Conservation (phyloP, 2,329 filamentous ascomycete species). For the Scedosporium minutisporum region DNA sequence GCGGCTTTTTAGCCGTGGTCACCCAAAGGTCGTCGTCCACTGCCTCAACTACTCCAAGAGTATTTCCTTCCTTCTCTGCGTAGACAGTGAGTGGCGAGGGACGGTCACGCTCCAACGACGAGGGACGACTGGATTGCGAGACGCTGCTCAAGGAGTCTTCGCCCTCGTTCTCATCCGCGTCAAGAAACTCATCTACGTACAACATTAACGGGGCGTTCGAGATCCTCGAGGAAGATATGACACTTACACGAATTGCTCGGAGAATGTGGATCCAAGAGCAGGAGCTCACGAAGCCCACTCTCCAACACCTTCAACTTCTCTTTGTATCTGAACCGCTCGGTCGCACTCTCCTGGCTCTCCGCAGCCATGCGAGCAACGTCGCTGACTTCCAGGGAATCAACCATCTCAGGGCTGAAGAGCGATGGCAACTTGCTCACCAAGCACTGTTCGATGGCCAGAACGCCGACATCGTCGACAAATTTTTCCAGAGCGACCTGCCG, state of each 20-base stretch:
- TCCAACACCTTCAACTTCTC: not conserved
- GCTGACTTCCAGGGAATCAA: not conserved
- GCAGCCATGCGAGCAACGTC: not conserved
- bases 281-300: not conserved
- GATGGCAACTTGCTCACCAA: not conserved
- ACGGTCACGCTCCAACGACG: no score
- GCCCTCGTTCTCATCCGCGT: no score
- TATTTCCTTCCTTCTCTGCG: not conserved
- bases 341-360: not conserved
- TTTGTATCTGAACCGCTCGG: not conserved
- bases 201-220: no score
- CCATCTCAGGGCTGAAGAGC: not conserved
- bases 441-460: conserved; percentile 14
- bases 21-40: not conserved
- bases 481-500: conserved; percentile 12
- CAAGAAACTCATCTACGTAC: no score
- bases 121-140: no score
- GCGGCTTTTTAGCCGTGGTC: no score
- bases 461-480: conserved; percentile 16
- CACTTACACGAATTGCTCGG: not conserved
- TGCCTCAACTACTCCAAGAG: not conserved
- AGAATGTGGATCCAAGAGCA: not conserved
- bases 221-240: not conserved
- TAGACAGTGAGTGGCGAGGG: no score
- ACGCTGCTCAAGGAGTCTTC: no score